Evolutionary conservation across 1,139 yeast genomes (phyloP).

Genomic region (Taphrina sp.): DNA sequence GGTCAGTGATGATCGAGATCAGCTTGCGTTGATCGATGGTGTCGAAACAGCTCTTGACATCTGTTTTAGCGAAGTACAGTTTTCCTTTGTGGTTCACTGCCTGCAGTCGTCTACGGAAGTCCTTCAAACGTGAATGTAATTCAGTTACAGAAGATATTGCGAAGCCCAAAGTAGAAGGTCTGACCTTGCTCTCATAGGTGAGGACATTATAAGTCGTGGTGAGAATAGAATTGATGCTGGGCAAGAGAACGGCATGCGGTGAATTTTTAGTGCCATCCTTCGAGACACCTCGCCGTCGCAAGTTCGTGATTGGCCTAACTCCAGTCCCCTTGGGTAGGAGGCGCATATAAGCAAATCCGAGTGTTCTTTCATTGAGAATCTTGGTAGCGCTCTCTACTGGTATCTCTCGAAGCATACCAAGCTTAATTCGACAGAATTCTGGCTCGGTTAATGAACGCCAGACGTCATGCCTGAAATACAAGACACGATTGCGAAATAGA

Average conservation of each 20-base stretch:
- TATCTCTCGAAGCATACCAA: slow-evolving; percentile 37
- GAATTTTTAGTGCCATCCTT: background rate
- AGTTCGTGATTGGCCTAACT: slow-evolving; percentile 41
- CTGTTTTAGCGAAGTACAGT: slow-evolving; percentile 65
- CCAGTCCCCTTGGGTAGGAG: slow-evolving; percentile 41
- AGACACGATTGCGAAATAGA: slow-evolving; percentile 44
- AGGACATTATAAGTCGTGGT: slow-evolving; percentile 28
- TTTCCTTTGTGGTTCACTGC: slow-evolving; percentile 36
- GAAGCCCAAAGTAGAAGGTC: slow-evolving; percentile 40
- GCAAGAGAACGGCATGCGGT: background rate
- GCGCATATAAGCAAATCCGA: slow-evolving; percentile 40
- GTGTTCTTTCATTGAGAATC: slow-evolving; percentile 5
- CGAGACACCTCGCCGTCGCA: slow-evolving; percentile 36
- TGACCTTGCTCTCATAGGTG: slow-evolving; percentile 36
- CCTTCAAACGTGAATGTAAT: slow-evolving; percentile 7
- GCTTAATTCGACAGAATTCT: slow-evolving; percentile 37
- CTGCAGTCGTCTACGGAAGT: slow-evolving; percentile 18
- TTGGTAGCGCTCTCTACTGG: slow-evolving; percentile 6
- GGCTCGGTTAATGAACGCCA: slow-evolving; percentile 54
- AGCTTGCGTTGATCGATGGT: slow-evolving; percentile 43
- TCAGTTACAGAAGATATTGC: slow-evolving; percentile 30
- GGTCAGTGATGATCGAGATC: slow-evolving; percentile 19
- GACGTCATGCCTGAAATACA: slow-evolving; percentile 58
- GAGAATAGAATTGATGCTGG: slow-evolving; percentile 34
- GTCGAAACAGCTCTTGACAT: slow-evolving; percentile 77